Base-by-base conservation (phyloP, 352 stramenopile genomes). In the Vaucheria bursata region DNA sequence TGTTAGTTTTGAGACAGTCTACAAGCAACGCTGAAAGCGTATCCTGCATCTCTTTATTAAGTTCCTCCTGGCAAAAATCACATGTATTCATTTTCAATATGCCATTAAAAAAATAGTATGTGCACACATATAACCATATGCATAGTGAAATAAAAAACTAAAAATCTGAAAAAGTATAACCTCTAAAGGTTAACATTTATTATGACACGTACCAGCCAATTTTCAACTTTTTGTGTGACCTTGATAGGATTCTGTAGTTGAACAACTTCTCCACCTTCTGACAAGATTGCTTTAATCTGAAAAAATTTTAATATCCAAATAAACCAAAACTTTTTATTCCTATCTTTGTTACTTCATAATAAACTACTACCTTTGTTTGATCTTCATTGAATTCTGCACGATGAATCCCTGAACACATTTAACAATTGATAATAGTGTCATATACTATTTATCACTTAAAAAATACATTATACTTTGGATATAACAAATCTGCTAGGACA, bases 151-250 rank as follows among this genome's bases (percentile, higher is more conserved):
- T 12, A 12, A 12, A 5, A 50, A 50, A 50, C 5, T 12, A 50
- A 5, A 12, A 5, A 12, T 5, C 39, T 50, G 39, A 12, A 50
- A 12, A 50, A 50, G 39, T 12, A 50, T 50, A 12, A 50, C 39
- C 5, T 50, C 12, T 12, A 50, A 50, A 50, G 39, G 5, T 50
- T 12, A 50, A 50, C 39, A 50, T 50, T 5, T 50, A n/a, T 50
- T 5, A 50, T 12, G 39, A 12, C 5, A 50, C 39, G 39, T 40
- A 72, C 65, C 32, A 97, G 89, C 93, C 93, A 97, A 75, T 96
- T 89, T 79, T 97, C 92, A 0, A 97, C 93, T 2, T 90, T 89
- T 33, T 87, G 91, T 0, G 89, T 93, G n/a, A 97, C 86, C 18
- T 84, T 79, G 6, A 97, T 91, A 0, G 91, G 89, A 0, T 84